phyloP scores from a whole-genome alignment of 306 rosid genomes.

The Biancaea sappan region DNA sequence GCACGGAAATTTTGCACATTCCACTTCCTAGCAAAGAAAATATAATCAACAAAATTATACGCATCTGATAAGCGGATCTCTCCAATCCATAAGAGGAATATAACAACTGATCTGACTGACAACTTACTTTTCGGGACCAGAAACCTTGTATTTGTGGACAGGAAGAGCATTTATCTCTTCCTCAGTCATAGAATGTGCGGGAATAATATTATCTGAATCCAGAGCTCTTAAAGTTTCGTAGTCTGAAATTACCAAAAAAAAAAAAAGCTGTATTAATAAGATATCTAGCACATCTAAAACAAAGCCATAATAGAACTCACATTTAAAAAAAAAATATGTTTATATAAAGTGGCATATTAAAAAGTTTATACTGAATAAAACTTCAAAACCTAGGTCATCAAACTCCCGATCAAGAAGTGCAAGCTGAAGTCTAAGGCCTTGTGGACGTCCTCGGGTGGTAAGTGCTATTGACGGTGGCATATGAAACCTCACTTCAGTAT shows the following conservation, averaged over 20 bases:
- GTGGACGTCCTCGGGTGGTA: conserved; percentile 86
- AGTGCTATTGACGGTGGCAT: conserved; percentile 93
- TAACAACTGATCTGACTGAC: background rate
- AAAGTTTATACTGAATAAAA: background rate
- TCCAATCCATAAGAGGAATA: background rate
- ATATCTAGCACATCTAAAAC: background rate
- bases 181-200: conserved; percentile 73
- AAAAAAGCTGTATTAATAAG: background rate
- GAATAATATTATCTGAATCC: conserved; percentile 71
- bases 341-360: background rate
- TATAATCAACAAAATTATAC: background rate
- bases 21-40: no score
- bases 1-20: no score
- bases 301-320: background rate
- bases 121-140: conserved; percentile 61
- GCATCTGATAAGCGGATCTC: background rate
- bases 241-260: conserved; percentile 38
- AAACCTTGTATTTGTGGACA: conserved; percentile 68
- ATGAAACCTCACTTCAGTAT: conserved; percentile 82
- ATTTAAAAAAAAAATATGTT: background rate
- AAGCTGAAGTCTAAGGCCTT: conserved; percentile 97
- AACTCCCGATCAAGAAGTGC: conserved; percentile 98
- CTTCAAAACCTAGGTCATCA: conserved; percentile 75
- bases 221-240: conserved; percentile 81
- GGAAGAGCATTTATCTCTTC: conserved; percentile 87